These are phyloP conservation scores for Biscogniauxia sp. DNA, from an alignment of 2,329 filamentous ascomycete species.

Conservation along the genomic window DNA sequence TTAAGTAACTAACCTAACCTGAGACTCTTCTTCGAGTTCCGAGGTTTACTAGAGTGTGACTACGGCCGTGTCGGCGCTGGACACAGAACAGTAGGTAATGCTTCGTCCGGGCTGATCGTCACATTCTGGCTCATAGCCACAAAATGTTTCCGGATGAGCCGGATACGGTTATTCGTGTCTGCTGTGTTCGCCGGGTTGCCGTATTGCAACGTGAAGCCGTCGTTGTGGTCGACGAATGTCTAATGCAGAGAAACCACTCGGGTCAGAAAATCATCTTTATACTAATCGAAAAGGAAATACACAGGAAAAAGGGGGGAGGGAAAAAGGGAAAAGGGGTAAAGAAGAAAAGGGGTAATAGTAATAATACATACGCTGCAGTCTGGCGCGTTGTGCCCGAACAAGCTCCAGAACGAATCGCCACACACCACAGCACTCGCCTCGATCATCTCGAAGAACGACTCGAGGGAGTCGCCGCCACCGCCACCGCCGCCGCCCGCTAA, in stretches of 20 bases:
- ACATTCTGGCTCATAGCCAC: slow-evolving; percentile 37
- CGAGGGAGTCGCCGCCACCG: slow-evolving; percentile 31
- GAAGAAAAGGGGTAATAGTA: no score
- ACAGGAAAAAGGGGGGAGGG: not conserved
- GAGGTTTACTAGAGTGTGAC: no score
- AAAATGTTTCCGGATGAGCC: slow-evolving; percentile 44
- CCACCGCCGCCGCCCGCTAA: slow-evolving; percentile 26
- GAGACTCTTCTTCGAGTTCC: no score
- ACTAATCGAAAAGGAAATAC: not conserved
- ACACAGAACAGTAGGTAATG: slow-evolving; percentile 40
- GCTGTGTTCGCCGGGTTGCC: slow-evolving; percentile 41
- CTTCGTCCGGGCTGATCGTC: slow-evolving; percentile 31
- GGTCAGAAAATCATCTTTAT: slow-evolving; percentile 1
- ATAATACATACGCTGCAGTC: slow-evolving; percentile 38
- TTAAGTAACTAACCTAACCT: no score
- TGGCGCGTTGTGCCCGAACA: slow-evolving; percentile 44
- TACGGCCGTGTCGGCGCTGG: slow-evolving; percentile 24
- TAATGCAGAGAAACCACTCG: slow-evolving; percentile 14
- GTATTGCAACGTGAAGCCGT: slow-evolving; percentile 46
- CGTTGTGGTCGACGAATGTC: slow-evolving; percentile 43
- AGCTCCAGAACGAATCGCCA: slow-evolving; percentile 46
- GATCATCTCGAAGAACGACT: slow-evolving; percentile 40
- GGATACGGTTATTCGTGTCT: slow-evolving; percentile 36
- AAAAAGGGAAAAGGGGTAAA: not conserved
- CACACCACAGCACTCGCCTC: slow-evolving; percentile 36